These are phyloP conservation scores for Cucurbita ficifolia DNA, from an alignment of 306 rosid species.

Conservation along the genomic window DNA sequence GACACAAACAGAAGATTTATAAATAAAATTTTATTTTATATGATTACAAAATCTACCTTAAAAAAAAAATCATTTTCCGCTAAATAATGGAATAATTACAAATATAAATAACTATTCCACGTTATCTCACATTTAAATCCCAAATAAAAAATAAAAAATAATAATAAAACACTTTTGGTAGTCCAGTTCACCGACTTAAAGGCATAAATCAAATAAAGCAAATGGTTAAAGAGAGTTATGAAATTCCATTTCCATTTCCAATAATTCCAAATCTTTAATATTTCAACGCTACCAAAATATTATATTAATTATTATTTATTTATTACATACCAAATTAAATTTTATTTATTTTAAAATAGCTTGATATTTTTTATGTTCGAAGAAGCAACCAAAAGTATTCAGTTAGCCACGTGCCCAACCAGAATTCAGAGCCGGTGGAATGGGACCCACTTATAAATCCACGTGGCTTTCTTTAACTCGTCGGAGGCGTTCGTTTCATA, in stretches of 20 bases:
- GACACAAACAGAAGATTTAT: no score
- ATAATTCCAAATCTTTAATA: neutral
- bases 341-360: no score
- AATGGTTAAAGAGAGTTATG: neutral
- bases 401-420: slow-evolving; percentile 2
- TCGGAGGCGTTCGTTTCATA: neutral
- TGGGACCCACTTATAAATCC: neutral
- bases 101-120: neutral
- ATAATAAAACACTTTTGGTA: neutral
- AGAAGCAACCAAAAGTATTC: neutral
- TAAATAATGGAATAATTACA: neutral
- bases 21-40: no score
- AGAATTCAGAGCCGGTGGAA: neutral
- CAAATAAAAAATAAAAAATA: neutral
- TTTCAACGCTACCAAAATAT: neutral
- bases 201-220: neutral
- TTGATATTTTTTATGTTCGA: neutral
- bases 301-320: no score
- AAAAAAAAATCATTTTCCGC: neutral
- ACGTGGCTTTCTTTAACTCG: neutral
- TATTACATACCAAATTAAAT: no score
- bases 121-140: neutral
- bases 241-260: neutral
- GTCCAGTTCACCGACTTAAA: neutral
- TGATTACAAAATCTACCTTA: neutral